phyloP scores from a whole-genome alignment of 306 rosid species.

The Acacia melanoxylon region DNA sequence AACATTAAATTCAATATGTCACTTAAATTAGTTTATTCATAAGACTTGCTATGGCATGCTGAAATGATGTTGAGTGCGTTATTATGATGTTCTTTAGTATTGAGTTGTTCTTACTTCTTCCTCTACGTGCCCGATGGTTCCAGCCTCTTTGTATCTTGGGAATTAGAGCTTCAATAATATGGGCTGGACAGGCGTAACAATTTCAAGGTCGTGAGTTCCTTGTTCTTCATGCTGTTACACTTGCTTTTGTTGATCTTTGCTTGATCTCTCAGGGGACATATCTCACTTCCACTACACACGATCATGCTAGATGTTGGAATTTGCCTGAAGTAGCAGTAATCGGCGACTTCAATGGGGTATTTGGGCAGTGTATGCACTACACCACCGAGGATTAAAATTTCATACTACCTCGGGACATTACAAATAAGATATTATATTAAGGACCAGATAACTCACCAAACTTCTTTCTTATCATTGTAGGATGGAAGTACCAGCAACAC shows the following conservation, averaged over 20 bases:
- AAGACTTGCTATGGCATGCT: too few species aligned
- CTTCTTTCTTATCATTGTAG: constrained; percentile 46
- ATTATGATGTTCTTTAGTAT: constrained; percentile 10
- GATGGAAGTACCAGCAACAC: constrained; percentile 65
- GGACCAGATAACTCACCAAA: constrained; percentile 1
- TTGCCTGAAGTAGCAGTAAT: constrained; percentile 79
- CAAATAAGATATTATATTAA: too few species aligned
- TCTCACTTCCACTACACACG: constrained; percentile 78
- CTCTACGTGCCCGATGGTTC: constrained; percentile 84
- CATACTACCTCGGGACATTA: too few species aligned
- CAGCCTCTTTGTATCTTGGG: constrained; percentile 84
- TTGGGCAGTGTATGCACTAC: constrained; percentile 74
- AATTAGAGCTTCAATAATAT: constrained; percentile 90
- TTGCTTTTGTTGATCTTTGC: constrained; percentile 22
- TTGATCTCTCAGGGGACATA: constrained; percentile 73
- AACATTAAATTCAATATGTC: too few species aligned
- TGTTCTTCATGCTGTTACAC: constrained; percentile 12
- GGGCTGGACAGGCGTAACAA: constrained; percentile 87
- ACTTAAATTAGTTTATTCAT: too few species aligned
- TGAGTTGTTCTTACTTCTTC: constrained; percentile 2
- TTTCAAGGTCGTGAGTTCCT: constrained; percentile 32
- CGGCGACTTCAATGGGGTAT: constrained; percentile 87
- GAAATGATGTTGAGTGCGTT: too few species aligned
- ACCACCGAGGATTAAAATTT: constrained; percentile 27
- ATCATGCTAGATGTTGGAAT: constrained; percentile 60